phyloP scores from a whole-genome alignment of 1,284 basidiomycete genomes.

The Amylostereum areolatum region DNA sequence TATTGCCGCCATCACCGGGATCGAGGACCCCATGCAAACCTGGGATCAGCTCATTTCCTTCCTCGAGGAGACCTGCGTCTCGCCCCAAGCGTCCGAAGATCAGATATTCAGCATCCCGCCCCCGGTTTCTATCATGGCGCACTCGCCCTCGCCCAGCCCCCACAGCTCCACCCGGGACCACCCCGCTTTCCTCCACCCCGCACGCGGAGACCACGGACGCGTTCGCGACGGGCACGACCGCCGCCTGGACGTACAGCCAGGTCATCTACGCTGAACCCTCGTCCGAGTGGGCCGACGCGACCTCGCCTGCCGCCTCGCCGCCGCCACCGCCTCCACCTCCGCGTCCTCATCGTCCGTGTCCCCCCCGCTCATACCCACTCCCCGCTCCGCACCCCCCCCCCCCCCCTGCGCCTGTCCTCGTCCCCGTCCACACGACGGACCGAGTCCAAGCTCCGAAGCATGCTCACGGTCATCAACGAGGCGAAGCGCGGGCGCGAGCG shows the following conservation, averaged over 20 bases:
- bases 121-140: constrained; percentile 71
- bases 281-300: constrained; percentile 44
- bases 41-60: no score
- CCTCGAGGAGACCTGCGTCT: no score
- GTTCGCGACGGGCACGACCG: constrained; percentile 28
- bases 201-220: constrained; percentile 27
- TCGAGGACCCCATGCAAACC: no score
- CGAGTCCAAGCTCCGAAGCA: constrained; percentile 63
- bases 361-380: no score
- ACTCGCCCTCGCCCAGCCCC: constrained; percentile 32
- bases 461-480: constrained; percentile 62
- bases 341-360: no score
- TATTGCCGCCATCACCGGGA: no score
- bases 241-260: constrained; percentile 28
- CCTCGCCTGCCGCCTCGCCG: constrained; percentile 30
- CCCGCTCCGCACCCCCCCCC: constrained; percentile 36
- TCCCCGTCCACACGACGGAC: constrained; percentile 42
- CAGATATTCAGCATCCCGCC: constrained; percentile 91
- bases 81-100: constrained; percentile 81
- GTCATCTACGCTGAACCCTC: constrained; percentile 35
- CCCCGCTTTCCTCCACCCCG: constrained; percentile 25
- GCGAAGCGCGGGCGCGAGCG: constrained; percentile 24
- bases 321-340: constrained; percentile 36
- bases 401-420: constrained; percentile 34
- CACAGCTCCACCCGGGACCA: constrained; percentile 36